Base-by-base conservation (phyloP, 768 basidiomycete genomes). In the Hortiboletus flavorubellus region DNA sequence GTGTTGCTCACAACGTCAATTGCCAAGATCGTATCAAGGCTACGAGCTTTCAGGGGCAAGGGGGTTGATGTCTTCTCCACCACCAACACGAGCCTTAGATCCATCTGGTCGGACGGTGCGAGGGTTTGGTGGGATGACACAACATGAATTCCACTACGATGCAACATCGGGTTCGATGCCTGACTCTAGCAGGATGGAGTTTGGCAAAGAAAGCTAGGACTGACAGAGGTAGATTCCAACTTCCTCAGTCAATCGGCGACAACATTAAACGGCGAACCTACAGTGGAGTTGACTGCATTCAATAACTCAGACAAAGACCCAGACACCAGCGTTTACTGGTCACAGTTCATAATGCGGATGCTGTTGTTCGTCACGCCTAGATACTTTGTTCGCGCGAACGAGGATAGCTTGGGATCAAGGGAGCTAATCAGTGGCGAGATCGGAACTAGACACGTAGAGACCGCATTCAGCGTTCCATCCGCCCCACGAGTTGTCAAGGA, bases 21-120 rank as follows among this genome's bases (percentile, higher is more conserved):
- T 0, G 79, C 80, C 33, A 83, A 46, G 59, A 84, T 77, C 8
- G 75, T 72, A 54, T 84, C 82, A 49, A 82, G 61, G 0, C 61
- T 68, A 42, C 82, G 76, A 23, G 72, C 71, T 38, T 74, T 67
- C 46, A 80, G 74, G 12, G 82, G 72, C 38, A 83, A 71, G 2
- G 2, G 2, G 82, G 82, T 46, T 78, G 77, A 81, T 66, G 47
- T 76, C 60, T 58, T 78, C 72, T 14, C 73, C 71, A 8, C 77
- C 78, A 26, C 77, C 78, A 47, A 76, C 34, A 72, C 69, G 6
- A 78, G 46, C 37, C 55, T 56, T 0, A 79, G 64, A 26, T 73
- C 57, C 10, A 52, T 63, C 57, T 75, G 67, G 26, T 60, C 58
- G 7, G 72, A 56, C 21, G 69, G 64, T n/a, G 71, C 55, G 50